phyloP scores from a whole-genome alignment of 2,329 filamentous ascomycete genomes.

The Microdochium nivale region DNA sequence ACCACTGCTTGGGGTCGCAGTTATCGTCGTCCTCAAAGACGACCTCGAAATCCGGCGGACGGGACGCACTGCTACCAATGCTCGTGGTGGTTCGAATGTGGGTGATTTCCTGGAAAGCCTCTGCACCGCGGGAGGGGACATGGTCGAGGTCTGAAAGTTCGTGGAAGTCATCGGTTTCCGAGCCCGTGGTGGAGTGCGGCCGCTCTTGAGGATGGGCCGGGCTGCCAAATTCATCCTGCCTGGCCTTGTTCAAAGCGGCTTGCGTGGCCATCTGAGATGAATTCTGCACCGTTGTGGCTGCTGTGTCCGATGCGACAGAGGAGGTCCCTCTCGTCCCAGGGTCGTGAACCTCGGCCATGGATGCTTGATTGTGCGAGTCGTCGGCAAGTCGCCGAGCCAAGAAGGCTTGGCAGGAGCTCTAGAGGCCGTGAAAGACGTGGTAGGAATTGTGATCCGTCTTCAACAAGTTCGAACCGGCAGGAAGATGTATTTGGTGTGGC shows the following conservation, averaged over 20 bases:
- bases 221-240: background rate
- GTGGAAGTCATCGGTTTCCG: slow-evolving; percentile 12
- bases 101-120: slow-evolving; percentile 30
- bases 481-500: too few relatives aligned
- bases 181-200: background rate
- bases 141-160: slow-evolving; percentile 15
- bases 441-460: background rate
- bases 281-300: background rate
- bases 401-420: background rate
- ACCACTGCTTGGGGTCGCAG: slow-evolving; percentile 62
- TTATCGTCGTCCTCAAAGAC: slow-evolving; percentile 58
- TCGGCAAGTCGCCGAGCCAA: background rate
- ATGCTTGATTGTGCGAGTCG: background rate
- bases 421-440: background rate
- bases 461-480: too few relatives aligned
- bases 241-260: too few relatives aligned
- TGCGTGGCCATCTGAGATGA: background rate
- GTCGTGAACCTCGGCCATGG: background rate
- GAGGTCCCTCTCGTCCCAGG: background rate
- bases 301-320: background rate
- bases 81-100: slow-evolving; percentile 32
- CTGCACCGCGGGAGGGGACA: slow-evolving; percentile 11
- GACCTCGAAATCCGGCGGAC: slow-evolving; percentile 59
- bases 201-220: background rate
- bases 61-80: slow-evolving; percentile 30